Percentiles rank a stretch among this genome's conserved stretches.
Evolutionary conservation across 371 early-diverging fungal species (phyloP).

Genomic region (Actinomucor elegans): DNA sequence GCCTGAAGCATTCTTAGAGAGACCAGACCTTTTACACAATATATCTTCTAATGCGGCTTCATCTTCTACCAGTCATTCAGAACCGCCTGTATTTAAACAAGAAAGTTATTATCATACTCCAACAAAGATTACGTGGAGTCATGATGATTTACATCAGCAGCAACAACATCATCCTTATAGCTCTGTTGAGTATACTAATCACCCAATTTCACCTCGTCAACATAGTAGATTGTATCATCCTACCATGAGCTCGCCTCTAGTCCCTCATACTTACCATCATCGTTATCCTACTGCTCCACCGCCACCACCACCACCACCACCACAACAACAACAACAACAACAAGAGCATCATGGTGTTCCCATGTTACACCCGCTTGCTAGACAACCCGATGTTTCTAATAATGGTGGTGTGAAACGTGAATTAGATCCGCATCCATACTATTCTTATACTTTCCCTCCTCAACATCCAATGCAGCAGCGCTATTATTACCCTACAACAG

Average conservation of each 20-base stretch:
- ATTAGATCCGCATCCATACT: slow-evolving; percentile 10
- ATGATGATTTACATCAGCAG: slow-evolving; percentile 18
- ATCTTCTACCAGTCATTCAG: background rate
- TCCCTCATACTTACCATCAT: slow-evolving; percentile 10
- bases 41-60: slow-evolving; percentile 11
- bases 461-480: slow-evolving; percentile 12
- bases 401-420: slow-evolving; percentile 17
- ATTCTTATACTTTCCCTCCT: slow-evolving; percentile 21
- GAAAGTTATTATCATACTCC: slow-evolving; percentile 12
- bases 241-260: slow-evolving; percentile 18
- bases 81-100: slow-evolving; percentile 11
- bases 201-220: slow-evolving; percentile 17
- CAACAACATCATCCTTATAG: slow-evolving; percentile 23
- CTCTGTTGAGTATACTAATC: slow-evolving; percentile 4
- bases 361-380: slow-evolving; percentile 27
- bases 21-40: slow-evolving; percentile 22
- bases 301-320: background rate
- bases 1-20: slow-evolving; percentile 36
- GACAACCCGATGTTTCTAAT: slow-evolving; percentile 15
- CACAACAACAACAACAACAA: slow-evolving; percentile 7
- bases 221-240: slow-evolving; percentile 26
- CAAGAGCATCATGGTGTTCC: slow-evolving; percentile 11
- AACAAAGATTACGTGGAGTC: slow-evolving; percentile 24
- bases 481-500: slow-evolving; percentile 15
- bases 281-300: slow-evolving; percentile 16